phyloP scores from a whole-genome alignment of 2,329 filamentous ascomycete species.

The Didymella sp. region DNA sequence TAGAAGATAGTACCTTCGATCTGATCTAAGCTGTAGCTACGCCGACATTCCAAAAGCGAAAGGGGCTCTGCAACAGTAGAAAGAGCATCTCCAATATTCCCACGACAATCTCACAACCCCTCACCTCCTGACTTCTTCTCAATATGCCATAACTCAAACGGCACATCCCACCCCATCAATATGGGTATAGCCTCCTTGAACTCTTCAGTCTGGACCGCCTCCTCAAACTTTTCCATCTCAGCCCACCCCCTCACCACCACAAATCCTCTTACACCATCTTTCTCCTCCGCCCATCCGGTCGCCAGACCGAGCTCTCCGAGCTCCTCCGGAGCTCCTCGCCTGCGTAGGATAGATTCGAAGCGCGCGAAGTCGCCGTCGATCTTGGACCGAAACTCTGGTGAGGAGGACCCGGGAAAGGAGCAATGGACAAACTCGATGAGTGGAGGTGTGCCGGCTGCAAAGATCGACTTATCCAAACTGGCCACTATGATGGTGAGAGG shows the following conservation, averaged over 20 bases:
- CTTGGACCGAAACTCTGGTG: neutral
- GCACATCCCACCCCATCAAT: neutral
- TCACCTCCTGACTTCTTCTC: neutral
- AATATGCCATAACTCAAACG: neutral
- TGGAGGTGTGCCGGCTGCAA: neutral
- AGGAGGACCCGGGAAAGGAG: neutral
- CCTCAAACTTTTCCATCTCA: neutral
- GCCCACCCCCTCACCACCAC: constrained; percentile 2
- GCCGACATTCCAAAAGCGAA: too few species aligned
- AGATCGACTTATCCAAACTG: neutral
- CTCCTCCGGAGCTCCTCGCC: neutral
- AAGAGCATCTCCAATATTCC: too few species aligned
- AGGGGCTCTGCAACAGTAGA: too few species aligned
- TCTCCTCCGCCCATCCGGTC: constrained; percentile 3
- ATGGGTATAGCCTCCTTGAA: neutral
- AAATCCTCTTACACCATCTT: neutral
- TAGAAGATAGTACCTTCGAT: neutral
- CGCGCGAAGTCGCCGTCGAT: constrained; percentile 1
- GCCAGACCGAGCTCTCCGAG: neutral
- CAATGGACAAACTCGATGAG: neutral
- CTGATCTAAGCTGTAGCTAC: neutral
- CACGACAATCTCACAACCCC: neutral
- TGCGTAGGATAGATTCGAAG: neutral
- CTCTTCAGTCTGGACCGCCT: neutral
- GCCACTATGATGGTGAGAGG: neutral